Evolutionary conservation across 73 alveolate species (phyloP), one percentile per base, ranked within the genome.

Genomic region (Blepharisma japonicum): DNA sequence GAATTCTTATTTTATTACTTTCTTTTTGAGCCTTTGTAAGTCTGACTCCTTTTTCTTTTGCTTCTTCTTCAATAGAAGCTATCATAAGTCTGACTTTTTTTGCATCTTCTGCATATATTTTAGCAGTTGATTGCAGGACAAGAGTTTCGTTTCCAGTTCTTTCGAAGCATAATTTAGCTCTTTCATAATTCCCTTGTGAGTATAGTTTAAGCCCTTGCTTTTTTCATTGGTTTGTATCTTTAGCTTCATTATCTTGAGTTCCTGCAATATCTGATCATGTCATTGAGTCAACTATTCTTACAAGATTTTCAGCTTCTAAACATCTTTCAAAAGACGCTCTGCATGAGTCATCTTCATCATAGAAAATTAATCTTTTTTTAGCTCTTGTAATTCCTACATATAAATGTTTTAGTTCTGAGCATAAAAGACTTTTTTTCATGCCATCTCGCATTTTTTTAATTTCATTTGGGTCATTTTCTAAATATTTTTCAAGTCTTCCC

Each of bases 311-410:
- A n/a, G n/a, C n/a, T n/a, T n/a, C n/a, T n/a, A n/a, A n/a, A n/a
- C n/a, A n/a, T n/a, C n/a, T n/a, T n/a, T n/a, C n/a, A n/a, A n/a
- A n/a, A n/a, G n/a, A n/a, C n/a, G n/a, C n/a, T n/a, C n/a, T n/a
- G n/a, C n/a, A n/a, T n/a, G n/a, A n/a, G n/a, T n/a, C 50, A 48
- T 86, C 82, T 54, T 86, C 88, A 56, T 92, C 98, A 83, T 76
- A 92, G 54, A 92, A 89, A 14, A 92, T 77, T 11, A 92, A 81
- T 78, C 98, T 83, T 23, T 84, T 49, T 86, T 89, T 89, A 0
- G 98, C 94, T 71, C 98, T 77, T 45, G 98, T 92, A 39, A 92
- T 81, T n/a, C 95, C 94, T 42, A 90, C 96, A 81, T 92, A 92
- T 7, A 92, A 74, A 71, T 83, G 83, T 76, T 92, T 92, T 8